phyloP scores from a whole-genome alignment of 139 green algal species.

The Pleodorina starrii region DNA sequence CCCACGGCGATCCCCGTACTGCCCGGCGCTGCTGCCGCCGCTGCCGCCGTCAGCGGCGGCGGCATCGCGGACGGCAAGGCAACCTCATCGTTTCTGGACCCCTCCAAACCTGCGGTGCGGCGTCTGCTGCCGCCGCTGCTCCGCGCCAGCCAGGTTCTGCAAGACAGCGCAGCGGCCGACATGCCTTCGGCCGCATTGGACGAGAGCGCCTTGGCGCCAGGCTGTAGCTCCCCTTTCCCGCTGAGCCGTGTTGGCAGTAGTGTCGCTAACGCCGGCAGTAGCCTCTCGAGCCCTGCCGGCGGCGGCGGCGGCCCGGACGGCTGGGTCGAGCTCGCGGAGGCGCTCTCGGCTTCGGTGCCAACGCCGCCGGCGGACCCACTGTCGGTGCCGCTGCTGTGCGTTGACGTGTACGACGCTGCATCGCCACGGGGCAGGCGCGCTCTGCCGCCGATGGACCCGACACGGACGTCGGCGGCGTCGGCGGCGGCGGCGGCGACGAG shows the following conservation, averaged over 20 bases:
- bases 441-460: not conserved
- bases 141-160: not conserved
- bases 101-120: conserved; percentile 1
- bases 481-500: too few species aligned
- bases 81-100: not conserved
- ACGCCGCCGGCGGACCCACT: not conserved
- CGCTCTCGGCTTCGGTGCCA: not conserved
- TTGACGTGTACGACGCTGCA: not conserved
- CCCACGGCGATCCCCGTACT: not conserved
- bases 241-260: not conserved
- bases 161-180: not conserved
- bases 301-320: not conserved
- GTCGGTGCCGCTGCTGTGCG: not conserved
- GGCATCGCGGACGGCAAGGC: not conserved
- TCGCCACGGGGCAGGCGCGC: not conserved
- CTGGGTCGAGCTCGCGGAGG: not conserved
- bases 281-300: not conserved
- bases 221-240: not conserved
- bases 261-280: not conserved
- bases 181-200: not conserved
- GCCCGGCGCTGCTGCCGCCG: not conserved
- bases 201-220: too few species aligned
- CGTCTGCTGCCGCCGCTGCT: conserved; percentile 1
- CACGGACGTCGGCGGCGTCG: not conserved
- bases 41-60: not conserved